Percentiles rank a stretch among this genome's conserved stretches.
These are phyloP conservation scores for Daucus carota DNA, from an alignment of 129 eudicot species.

Conservation along the genomic window DH1_v3.0 NC_030384.2:38891001-38891500, in stretches of 20 bases:
- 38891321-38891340: too few species aligned
- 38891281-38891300: not conserved
- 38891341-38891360: too few species aligned
- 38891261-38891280: not conserved
- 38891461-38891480: conserved; percentile 88
- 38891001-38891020: conserved; percentile 9
- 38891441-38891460: conserved; percentile 67
- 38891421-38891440: too few species aligned
- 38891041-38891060: conserved; percentile 55
- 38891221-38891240: conserved; percentile 72
- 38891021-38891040: conserved; percentile 15
- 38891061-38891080: conserved; percentile 55
- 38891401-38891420: too few species aligned
- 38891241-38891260: conserved; percentile 39
- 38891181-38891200: conserved; percentile 75
- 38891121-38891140: not conserved
- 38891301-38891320: too few species aligned
- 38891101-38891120: not conserved
- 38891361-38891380: too few species aligned
- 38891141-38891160: conserved; percentile 14
- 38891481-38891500: conserved; percentile 81
- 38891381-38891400: too few species aligned
- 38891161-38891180: conserved; percentile 70
- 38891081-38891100: not conserved
- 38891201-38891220: conserved; percentile 86